These are phyloP conservation scores for Solanum sitiens DNA, from an alignment of 257 asterid genomes.

Conservation along the genomic window DNA sequence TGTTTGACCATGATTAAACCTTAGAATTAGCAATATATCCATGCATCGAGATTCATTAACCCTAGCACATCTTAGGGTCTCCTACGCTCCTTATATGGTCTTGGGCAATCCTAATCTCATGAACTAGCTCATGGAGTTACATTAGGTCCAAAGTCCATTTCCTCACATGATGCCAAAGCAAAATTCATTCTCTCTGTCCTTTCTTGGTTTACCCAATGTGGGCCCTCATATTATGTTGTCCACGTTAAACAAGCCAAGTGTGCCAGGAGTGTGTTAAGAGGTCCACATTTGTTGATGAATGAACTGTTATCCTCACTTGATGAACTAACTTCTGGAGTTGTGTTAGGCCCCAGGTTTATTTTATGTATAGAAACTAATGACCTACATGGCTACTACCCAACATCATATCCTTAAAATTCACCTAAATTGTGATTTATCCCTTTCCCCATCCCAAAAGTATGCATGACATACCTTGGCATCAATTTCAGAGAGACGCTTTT, in stretches of 20 bases:
- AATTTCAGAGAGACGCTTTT: slow-evolving; percentile 47
- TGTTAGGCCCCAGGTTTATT: not conserved
- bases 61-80: not conserved
- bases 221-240: not conserved
- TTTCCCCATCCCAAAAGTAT: not conserved
- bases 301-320: not conserved
- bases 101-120: not conserved
- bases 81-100: not conserved
- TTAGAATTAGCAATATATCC: not conserved
- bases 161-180: not conserved
- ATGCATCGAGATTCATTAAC: not conserved
- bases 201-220: not conserved
- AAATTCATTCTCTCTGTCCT: not conserved
- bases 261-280: not conserved
- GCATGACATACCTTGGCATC: slow-evolving; percentile 51
- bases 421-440: not conserved
- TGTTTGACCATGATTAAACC: not conserved
- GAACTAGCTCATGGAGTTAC: not conserved
- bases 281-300: not conserved
- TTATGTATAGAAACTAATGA: not conserved
- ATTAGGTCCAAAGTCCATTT: not conserved
- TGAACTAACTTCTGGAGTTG: not conserved
- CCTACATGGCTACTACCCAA: not conserved
- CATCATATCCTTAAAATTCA: not conserved
- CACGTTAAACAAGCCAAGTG: not conserved